Evolutionary conservation across 2,329 filamentous ascomycete species (phyloP).

Genomic region (Didymella lethalis): DNA sequence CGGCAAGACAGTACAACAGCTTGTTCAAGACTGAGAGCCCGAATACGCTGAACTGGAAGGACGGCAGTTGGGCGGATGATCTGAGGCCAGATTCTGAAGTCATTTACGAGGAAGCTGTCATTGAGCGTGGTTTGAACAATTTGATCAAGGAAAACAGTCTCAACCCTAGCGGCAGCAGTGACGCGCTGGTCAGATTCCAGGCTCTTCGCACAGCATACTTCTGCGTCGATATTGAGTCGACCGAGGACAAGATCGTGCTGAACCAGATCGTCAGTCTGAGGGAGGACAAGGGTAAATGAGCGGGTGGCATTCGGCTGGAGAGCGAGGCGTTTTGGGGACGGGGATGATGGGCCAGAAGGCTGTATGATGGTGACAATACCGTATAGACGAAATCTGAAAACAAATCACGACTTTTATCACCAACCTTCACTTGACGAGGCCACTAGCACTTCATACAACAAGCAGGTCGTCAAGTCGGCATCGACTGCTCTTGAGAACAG

Average conservation of each 20-base stretch:
- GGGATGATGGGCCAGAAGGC: not conserved
- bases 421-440: no score
- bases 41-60: conserved; percentile 69
- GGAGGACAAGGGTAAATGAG: conserved; percentile 67
- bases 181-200: conserved; percentile 79
- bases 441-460: no score
- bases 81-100: conserved; percentile 85
- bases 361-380: not conserved
- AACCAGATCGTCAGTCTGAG: conserved; percentile 94
- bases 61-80: conserved; percentile 82
- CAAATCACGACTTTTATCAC: not conserved
- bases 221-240: conserved; percentile 77
- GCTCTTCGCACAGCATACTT: conserved; percentile 89
- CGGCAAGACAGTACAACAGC: conserved; percentile 77
- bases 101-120: conserved; percentile 77
- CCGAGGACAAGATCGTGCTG: conserved; percentile 76
- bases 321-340: not conserved
- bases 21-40: conserved; percentile 90
- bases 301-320: not conserved
- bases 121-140: conserved; percentile 85
- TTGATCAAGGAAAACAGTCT: conserved; percentile 67
- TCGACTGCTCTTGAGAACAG: no score
- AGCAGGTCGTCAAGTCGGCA: no score
- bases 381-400: not conserved
- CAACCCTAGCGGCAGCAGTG: conserved; percentile 44